Evolutionary conservation across 257 asterid genomes (phyloP), one percentile per base, ranked within the genome.

Genomic region (Solanum virginianum): DNA sequence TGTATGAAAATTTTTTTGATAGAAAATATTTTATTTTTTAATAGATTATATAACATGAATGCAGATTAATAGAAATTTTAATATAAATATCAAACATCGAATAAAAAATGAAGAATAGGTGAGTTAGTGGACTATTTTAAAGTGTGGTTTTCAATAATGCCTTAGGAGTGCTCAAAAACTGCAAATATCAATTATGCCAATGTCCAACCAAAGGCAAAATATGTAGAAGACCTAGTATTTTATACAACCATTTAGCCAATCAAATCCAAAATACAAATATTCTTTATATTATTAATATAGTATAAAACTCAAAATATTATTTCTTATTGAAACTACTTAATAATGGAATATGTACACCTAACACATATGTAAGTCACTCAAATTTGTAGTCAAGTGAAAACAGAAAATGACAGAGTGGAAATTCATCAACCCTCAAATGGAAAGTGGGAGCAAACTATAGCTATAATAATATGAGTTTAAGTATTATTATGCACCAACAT

Each of bases 371-470:
- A 80, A 51, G 47, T 13, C 26, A 39, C 57, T 66, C 9, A 15
- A 47, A 22, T 70, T 70, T 39, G 81, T 47, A 47, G 81, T 24
- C 59, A 43, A 62, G 43, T 80, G 85, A 85, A 80, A 84, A 84
- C 87, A 86, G 20, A 63, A 56, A 81, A 8, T 47, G 68, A 72
- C 85, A 54, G 72, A 77, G 71, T 83, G 69, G 84, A 36, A 72
- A 84, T n/a, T 24, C 17, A 49, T 59, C 17, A 45, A 49, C 5
- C 55, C 85, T 75, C 83, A 24, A 84, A 84, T 86, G 85, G 74
- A 86, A 88, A 88, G 89, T 89, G 89, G 85, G 86, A 59, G 85
- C n/a, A 83, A 83, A 85, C 86, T 77, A 17, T 43, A 71, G 43
- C 55, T 71, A 7, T 71, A 36, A 71, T 71, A 20, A 5, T 12